A percentile compares a stretch with the other conserved stretches of the same genome.
Conservation (phyloP, 1,284 basidiomycete species). For the Rhodofomes roseus region DNA sequence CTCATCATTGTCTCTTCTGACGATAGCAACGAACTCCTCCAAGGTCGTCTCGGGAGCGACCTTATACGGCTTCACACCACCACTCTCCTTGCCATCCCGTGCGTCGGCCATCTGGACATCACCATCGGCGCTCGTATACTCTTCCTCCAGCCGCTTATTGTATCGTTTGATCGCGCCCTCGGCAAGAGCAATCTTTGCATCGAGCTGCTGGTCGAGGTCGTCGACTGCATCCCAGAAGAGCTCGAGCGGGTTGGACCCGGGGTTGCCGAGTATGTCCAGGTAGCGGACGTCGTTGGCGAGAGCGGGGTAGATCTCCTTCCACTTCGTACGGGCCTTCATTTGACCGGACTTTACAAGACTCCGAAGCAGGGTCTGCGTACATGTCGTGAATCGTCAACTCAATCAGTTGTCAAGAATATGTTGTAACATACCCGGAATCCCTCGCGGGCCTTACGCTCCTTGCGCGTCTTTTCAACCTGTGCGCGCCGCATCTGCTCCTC, state of each 20-base stretch:
- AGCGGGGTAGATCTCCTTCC: slow-evolving; percentile 83
- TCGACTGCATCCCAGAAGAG: slow-evolving; percentile 96
- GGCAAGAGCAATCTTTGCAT: slow-evolving; percentile 65
- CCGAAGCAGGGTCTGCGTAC: slow-evolving; percentile 60
- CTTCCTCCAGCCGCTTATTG: slow-evolving; percentile 30
- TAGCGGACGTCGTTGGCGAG: slow-evolving; percentile 84
- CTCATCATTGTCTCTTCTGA: slow-evolving; percentile 51
- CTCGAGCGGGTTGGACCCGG: slow-evolving; percentile 92
- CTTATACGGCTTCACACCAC: slow-evolving; percentile 40
- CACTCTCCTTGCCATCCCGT: slow-evolving; percentile 25
- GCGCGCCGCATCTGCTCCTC: slow-evolving; percentile 77
- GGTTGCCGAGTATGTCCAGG: slow-evolving; percentile 80
- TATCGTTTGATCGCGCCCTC: slow-evolving; percentile 56
- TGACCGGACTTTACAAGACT: slow-evolving; percentile 65
- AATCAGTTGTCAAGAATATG: too few species aligned
- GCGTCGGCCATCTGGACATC: slow-evolving; percentile 27
- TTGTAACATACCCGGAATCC: slow-evolving; percentile 66
- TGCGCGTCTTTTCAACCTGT: slow-evolving; percentile 79
- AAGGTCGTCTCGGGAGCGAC: slow-evolving; percentile 55
- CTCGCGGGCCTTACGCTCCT: slow-evolving; percentile 84
- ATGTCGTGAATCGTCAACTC: background rate
- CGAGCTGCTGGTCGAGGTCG: slow-evolving; percentile 80
- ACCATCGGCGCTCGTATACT: slow-evolving; percentile 5
- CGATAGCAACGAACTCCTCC: slow-evolving; percentile 56
- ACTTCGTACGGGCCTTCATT: slow-evolving; percentile 82